These are phyloP conservation scores for Sporormia fimetaria DNA, from an alignment of 495 filamentous ascomycete genomes.

Conservation along the genomic window DNA sequence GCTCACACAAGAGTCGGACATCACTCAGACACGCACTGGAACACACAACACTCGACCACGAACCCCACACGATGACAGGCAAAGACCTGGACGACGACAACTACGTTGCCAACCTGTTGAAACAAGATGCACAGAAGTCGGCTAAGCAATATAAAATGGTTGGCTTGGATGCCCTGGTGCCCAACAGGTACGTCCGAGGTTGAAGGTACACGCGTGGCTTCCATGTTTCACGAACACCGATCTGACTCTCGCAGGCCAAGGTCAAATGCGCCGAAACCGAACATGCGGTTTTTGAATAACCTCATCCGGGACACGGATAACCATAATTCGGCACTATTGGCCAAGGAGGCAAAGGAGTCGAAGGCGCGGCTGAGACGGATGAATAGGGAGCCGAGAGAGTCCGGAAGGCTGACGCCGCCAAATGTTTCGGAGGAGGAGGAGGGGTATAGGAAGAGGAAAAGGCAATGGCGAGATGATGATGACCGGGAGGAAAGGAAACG, in stretches of 20 bases:
- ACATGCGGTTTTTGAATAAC: slow-evolving; percentile 78
- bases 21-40: no score
- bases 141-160: slow-evolving; percentile 62
- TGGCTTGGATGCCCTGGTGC: slow-evolving; percentile 58
- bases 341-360: slow-evolving; percentile 62
- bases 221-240: not conserved
- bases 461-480: not conserved
- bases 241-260: slow-evolving; percentile 36
- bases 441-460: not conserved
- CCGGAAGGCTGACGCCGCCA: slow-evolving; percentile 7
- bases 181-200: slow-evolving; percentile 55
- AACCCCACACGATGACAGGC: slow-evolving; percentile 8
- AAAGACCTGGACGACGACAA: slow-evolving; percentile 43
- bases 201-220: no score
- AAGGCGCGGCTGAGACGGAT: slow-evolving; percentile 46
- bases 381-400: slow-evolving; percentile 13
- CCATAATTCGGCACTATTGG: slow-evolving; percentile 79
- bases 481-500: slow-evolving; percentile 2
- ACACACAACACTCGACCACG: slow-evolving; percentile 10
- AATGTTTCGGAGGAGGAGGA: slow-evolving; percentile 1
- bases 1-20: no score
- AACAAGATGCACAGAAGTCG: slow-evolving; percentile 57
- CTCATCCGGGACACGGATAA: slow-evolving; percentile 79
- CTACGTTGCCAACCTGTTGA: slow-evolving; percentile 61
- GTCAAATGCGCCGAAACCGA: slow-evolving; percentile 69